Percentiles rank a stretch among this genome's conserved stretches.
Conservation (phyloP, 306 rosid species). For the Vigna angularis region DNA sequence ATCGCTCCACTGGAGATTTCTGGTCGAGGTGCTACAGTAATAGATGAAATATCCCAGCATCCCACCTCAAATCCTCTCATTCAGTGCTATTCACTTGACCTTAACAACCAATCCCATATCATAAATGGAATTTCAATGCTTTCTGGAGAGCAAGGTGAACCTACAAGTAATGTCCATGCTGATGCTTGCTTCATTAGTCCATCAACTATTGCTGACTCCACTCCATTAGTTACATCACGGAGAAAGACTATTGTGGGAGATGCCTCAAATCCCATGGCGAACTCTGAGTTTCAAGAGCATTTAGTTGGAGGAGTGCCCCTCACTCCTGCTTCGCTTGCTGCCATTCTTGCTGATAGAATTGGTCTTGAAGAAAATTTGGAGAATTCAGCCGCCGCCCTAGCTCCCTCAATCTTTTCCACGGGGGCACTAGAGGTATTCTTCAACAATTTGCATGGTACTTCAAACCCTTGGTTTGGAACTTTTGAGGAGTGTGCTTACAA, state of each 20-base stretch:
- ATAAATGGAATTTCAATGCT: constrained; percentile 53
- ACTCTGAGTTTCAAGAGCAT: constrained; percentile 53
- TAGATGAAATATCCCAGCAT: constrained; percentile 53
- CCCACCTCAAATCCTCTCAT: constrained; percentile 49
- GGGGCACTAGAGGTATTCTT: constrained; percentile 46
- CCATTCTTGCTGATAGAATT: constrained; percentile 53
- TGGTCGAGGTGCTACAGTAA: constrained; percentile 40
- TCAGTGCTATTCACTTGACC: constrained; percentile 55
- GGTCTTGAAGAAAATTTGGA: constrained; percentile 58
- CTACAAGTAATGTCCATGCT: constrained; percentile 30
- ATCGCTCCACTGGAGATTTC: constrained; percentile 45
- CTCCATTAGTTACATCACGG: constrained; percentile 45
- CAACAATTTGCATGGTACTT: constrained; percentile 49
- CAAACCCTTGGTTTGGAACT: constrained; percentile 45
- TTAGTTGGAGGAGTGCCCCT: constrained; percentile 45
- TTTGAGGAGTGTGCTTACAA: constrained; percentile 47
- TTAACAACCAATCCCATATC: constrained; percentile 49
- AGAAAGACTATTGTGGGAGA: constrained; percentile 47
- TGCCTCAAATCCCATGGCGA: constrained; percentile 47
- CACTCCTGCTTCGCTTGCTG: constrained; percentile 54
- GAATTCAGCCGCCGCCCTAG: constrained; percentile 47
- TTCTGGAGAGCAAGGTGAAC: constrained; percentile 48
- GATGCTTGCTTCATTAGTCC: constrained; percentile 42
- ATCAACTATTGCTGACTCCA: constrained; percentile 39
- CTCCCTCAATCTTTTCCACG: constrained; percentile 47